phyloP scores from a whole-genome alignment of 129 eudicot genomes.

The Chrysanthemum seticuspe region DNA sequence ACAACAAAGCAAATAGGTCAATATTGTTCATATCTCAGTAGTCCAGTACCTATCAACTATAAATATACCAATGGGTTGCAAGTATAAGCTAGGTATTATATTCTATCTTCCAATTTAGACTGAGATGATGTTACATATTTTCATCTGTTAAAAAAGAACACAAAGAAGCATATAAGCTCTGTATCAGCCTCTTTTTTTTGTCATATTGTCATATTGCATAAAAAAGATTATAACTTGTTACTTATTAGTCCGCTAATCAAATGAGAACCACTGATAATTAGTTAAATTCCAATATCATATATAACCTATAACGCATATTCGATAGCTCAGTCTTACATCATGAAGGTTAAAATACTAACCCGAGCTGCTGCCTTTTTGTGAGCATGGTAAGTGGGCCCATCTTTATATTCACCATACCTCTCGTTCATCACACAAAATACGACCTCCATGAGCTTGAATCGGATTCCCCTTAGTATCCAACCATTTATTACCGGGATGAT shows the following conservation, averaged over 20 bases:
- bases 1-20: background rate
- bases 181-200: background rate
- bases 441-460: conserved; percentile 99
- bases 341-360: background rate
- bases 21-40: background rate
- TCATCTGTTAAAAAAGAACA: background rate
- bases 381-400: background rate
- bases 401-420: conserved; percentile 86
- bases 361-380: too few species aligned
- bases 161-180: background rate
- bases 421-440: conserved; percentile 72
- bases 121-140: background rate
- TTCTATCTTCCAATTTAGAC: background rate
- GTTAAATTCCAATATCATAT: too few species aligned
- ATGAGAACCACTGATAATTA: background rate
- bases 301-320: too few species aligned
- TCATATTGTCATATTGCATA: background rate
- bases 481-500: conserved; percentile 93
- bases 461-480: conserved; percentile 94
- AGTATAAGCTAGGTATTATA: background rate
- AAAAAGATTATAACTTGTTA: background rate
- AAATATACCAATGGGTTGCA: conserved; percentile 15
- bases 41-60: background rate
- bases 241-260: background rate
- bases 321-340: background rate